A percentile compares a stretch with the other conserved stretches of the same genome.
phyloP scores from a whole-genome alignment of 2,329 filamentous ascomycete genomes.

The Madurella mycetomatis region DNA sequence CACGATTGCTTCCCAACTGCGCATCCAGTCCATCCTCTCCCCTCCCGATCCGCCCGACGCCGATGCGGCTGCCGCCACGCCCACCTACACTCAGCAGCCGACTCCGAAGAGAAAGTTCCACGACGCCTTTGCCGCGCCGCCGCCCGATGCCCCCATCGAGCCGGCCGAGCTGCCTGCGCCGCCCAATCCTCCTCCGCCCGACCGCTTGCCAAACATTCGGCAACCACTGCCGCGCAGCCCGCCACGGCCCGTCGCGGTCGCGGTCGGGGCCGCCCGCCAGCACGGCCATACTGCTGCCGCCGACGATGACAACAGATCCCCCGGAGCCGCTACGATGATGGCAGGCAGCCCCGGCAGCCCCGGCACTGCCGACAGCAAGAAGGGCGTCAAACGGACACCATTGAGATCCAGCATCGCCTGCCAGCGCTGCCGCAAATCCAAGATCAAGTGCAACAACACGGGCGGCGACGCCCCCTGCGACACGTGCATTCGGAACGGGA shows the following conservation, averaged over 20 bases:
- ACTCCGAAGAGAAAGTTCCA: slow-evolving; percentile 37
- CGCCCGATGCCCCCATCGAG: slow-evolving; percentile 27
- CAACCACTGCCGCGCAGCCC: slow-evolving; percentile 27
- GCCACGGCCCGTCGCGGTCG: slow-evolving; percentile 19
- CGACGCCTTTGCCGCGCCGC: slow-evolving; percentile 32
- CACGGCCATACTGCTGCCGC: slow-evolving; percentile 12
- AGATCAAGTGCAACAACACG: slow-evolving; percentile 82
- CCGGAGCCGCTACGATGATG: slow-evolving; percentile 30
- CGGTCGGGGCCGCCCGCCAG: slow-evolving; percentile 15
- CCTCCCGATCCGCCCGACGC: slow-evolving; percentile 39
- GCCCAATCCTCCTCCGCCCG: slow-evolving; percentile 10
- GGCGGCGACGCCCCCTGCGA: slow-evolving; percentile 69
- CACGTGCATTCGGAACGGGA: slow-evolving; percentile 65
- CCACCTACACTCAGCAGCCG: slow-evolving; percentile 19
- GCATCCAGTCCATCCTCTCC: slow-evolving; percentile 50
- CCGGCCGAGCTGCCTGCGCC: slow-evolving; percentile 28
- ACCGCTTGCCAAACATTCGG: slow-evolving; percentile 20
- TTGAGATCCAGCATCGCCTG: slow-evolving; percentile 81
- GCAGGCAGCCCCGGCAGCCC: slow-evolving; percentile 29
- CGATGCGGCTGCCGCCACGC: slow-evolving; percentile 28
- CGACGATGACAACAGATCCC: slow-evolving; percentile 25
- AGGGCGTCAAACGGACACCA: slow-evolving; percentile 40
- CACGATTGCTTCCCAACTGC: slow-evolving; percentile 48
- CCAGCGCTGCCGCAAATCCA: slow-evolving; percentile 69
- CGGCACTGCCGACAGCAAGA: slow-evolving; percentile 35